Evolutionary conservation across 805 yeast species (phyloP), one percentile per base, ranked within the genome.

Genomic region (Maudiozyma pseudohumilis): DNA sequence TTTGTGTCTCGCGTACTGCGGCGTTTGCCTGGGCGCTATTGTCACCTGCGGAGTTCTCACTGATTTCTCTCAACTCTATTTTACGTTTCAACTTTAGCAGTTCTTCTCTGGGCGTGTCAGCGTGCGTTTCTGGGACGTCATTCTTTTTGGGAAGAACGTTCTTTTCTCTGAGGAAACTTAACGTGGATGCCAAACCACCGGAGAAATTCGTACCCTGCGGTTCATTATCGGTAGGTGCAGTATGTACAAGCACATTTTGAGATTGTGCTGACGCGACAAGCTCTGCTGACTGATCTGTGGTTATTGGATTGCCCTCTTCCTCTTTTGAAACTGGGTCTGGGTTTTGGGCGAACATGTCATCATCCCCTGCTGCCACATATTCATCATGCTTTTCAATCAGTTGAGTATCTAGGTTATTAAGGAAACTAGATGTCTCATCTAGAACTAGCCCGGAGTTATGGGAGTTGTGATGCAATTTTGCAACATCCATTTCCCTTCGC

Each of bases 341-440:
- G n/a, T n/a, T n/a, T 15, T 28, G 20, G 16, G 6, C 15, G 15
- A 29, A 18, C 20, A 19, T 18, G 31, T 17, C 28, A 6, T 34
- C 35, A 9, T 26, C 30, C 6, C 3, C 13, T n/a, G 15, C 27
- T 19, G 8, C 19, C 15, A 20, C 24, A 7, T 17, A 36, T 2
- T 24, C 21, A 13, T 32, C 32, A n/a, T n/a, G n/a, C 16, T 20
- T 22, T 26, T 10, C 12, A 21, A 26, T 20, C 10, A 15, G 5
- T 13, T n/a, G 35, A 17, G 35, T 18, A 26, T 46, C 42, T 12
- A 58, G 29, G 2, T 50, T 48, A 13, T 49, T 48, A 10, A 58
- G 42, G 37, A 59, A 57, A 13, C 41, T 40, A 1, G 55, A 53
- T 1, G 70, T 70, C 18, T 64, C 70, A 45, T 71, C 70, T 18